phyloP scores from a whole-genome alignment of 306 rosid genomes.

The Pachyrhizus erosus region DNA sequence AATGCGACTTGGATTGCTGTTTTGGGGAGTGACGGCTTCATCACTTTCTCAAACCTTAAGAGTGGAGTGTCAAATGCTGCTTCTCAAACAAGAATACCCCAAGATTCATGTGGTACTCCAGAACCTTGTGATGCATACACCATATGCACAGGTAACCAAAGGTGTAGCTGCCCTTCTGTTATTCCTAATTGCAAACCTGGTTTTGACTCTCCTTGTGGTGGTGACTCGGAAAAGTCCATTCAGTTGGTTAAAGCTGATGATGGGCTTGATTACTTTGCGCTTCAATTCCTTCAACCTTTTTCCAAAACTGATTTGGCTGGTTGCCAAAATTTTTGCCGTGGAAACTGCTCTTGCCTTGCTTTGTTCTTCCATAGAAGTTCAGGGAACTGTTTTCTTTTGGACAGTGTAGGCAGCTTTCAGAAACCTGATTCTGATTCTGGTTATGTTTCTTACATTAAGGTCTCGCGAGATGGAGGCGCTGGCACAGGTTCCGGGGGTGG shows the following conservation, averaged over 20 bases:
- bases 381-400: slow-evolving; percentile 73
- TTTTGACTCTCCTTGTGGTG: slow-evolving; percentile 64
- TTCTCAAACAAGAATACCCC: slow-evolving; percentile 60
- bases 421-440: slow-evolving; percentile 52
- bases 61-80: slow-evolving; percentile 43
- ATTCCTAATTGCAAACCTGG: slow-evolving; percentile 70
- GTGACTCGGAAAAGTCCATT: slow-evolving; percentile 30
- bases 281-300: slow-evolving; percentile 63
- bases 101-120: slow-evolving; percentile 72
- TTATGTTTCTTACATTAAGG: slow-evolving; percentile 76
- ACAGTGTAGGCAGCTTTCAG: slow-evolving; percentile 79
- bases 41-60: slow-evolving; percentile 68
- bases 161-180: slow-evolving; percentile 81
- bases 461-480: slow-evolving; percentile 47
- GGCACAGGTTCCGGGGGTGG: slow-evolving; percentile 42
- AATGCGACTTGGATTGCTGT: slow-evolving; percentile 79
- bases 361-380: slow-evolving; percentile 79
- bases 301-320: slow-evolving; percentile 63
- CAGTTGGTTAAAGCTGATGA: slow-evolving; percentile 61
- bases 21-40: slow-evolving; percentile 74
- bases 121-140: slow-evolving; percentile 76
- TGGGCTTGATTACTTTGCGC: slow-evolving; percentile 71
- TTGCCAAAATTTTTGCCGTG: slow-evolving; percentile 68
- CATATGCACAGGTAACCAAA: slow-evolving; percentile 52
- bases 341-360: slow-evolving; percentile 81